phyloP scores from a whole-genome alignment of 805 yeast genomes.

The Metschnikowia continentalis region DNA sequence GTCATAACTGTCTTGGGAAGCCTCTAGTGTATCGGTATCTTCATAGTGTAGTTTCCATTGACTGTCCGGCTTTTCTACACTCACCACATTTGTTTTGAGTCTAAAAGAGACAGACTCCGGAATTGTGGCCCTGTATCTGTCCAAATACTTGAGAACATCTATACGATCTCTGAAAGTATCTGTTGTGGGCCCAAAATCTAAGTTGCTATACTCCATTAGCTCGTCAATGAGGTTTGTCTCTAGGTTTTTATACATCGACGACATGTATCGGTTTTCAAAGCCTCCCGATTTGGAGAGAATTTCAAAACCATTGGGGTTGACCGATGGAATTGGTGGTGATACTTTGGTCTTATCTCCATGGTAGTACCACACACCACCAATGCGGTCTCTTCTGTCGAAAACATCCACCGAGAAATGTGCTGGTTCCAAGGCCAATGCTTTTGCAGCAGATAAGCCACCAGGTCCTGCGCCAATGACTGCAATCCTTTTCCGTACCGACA shows the following conservation, averaged over 20 bases:
- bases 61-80: constrained; percentile 11
- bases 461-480: constrained; percentile 83
- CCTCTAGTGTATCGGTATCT: constrained; percentile 5
- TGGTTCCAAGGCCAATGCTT: constrained; percentile 54
- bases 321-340: constrained; percentile 20
- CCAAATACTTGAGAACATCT: constrained; percentile 60
- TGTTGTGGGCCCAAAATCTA: constrained; percentile 44
- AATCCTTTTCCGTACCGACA: constrained; percentile 23
- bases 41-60: constrained; percentile 11
- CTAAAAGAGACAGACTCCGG: constrained; percentile 29
- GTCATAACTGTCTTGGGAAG: constrained; percentile 26
- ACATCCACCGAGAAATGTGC: constrained; percentile 46
- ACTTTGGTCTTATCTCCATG: constrained; percentile 21
- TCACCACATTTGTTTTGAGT: constrained; percentile 42
- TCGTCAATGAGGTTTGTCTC: constrained; percentile 21
- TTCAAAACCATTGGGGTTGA: constrained; percentile 19
- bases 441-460: constrained; percentile 61
- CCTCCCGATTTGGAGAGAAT: constrained; percentile 7
- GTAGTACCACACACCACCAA: constrained; percentile 84
- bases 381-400: constrained; percentile 52
- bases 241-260: constrained; percentile 23
- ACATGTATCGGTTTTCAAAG: constrained; percentile 10
- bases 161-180: constrained; percentile 56
- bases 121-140: constrained; percentile 44
- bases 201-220: constrained; percentile 61